Percentiles rank a stretch among this genome's conserved stretches.
Evolutionary conservation across 306 rosid genomes (phyloP).

Genomic region (Begonia peltatifolia): DNA sequence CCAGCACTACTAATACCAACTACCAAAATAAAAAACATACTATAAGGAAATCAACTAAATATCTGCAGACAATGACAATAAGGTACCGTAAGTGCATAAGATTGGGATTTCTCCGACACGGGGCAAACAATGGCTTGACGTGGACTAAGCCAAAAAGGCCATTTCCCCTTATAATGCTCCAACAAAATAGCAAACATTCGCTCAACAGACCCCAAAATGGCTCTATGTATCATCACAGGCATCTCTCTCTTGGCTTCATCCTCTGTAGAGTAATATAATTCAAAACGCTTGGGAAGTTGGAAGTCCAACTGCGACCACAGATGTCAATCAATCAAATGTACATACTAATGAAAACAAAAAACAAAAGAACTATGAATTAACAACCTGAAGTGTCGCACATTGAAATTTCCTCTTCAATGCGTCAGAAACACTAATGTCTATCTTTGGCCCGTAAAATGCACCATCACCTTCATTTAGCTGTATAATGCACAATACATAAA

Average conservation of each 20-base stretch:
- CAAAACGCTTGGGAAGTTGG: slow-evolving; percentile 85
- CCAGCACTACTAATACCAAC: too few species aligned
- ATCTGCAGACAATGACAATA: background rate
- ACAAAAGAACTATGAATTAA: background rate
- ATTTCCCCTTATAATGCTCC: slow-evolving; percentile 93
- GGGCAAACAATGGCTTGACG: slow-evolving; percentile 94
- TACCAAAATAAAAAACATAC: background rate
- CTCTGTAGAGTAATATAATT: slow-evolving; percentile 83
- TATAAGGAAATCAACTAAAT: background rate
- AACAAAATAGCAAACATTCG: slow-evolving; percentile 87
- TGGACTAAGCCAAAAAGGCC: slow-evolving; percentile 99
- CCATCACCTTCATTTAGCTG: slow-evolving; percentile 92
- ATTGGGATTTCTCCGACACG: slow-evolving; percentile 72
- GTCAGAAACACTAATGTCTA: slow-evolving; percentile 86
- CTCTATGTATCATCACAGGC: slow-evolving; percentile 96
- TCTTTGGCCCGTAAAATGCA: slow-evolving; percentile 93
- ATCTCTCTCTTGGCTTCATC: slow-evolving; percentile 84
- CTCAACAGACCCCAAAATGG: slow-evolving; percentile 83
- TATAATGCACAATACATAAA: background rate
- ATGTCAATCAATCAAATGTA: slow-evolving; percentile 8
- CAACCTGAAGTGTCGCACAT: slow-evolving; percentile 94
- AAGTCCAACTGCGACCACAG: slow-evolving; percentile 73
- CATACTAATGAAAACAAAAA: slow-evolving; percentile 12
- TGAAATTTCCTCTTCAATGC: slow-evolving; percentile 79
- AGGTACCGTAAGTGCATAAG: slow-evolving; percentile 58